phyloP scores from a whole-genome alignment of 805 yeast species.

The Candida ascalaphidarum region DNA sequence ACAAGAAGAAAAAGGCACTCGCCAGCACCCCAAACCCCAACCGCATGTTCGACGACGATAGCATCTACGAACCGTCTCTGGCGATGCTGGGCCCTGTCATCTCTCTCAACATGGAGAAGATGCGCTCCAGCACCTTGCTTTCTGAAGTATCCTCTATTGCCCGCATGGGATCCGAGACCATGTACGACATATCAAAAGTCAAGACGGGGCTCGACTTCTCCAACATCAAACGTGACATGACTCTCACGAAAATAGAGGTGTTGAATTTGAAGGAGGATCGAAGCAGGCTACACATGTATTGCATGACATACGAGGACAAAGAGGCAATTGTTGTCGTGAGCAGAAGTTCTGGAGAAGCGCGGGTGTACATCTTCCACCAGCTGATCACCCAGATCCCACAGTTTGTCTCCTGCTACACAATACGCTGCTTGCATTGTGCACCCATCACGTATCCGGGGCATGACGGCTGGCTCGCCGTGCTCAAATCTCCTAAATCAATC shows the following conservation, averaged over 20 bases:
- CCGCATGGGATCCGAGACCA: conserved; percentile 33
- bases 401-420: conserved; percentile 12
- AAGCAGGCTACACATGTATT: conserved; percentile 24
- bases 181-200: conserved; percentile 13
- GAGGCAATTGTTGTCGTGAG: conserved; percentile 58
- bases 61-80: conserved; percentile 1
- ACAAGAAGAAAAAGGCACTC: conserved; percentile 18
- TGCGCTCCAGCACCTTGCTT: conserved; percentile 32
- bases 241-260: conserved; percentile 53
- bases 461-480: conserved; percentile 38
- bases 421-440: conserved; percentile 27
- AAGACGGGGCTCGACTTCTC: conserved; percentile 18
- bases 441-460: conserved; percentile 24
- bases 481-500: conserved; percentile 26
- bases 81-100: conserved; percentile 5
- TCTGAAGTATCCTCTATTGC: conserved; percentile 38
- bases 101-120: conserved; percentile 33
- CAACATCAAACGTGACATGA: conserved; percentile 53
- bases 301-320: conserved; percentile 39
- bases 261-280: conserved; percentile 22
- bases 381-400: conserved; percentile 21
- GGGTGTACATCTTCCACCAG: conserved; percentile 41
- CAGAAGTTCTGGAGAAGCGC: conserved; percentile 29
- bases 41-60: conserved; percentile 35
- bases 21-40: conserved; percentile 35